Base-by-base conservation (phyloP, 306 rosid species). In the Hippophae tibetana region DNA sequence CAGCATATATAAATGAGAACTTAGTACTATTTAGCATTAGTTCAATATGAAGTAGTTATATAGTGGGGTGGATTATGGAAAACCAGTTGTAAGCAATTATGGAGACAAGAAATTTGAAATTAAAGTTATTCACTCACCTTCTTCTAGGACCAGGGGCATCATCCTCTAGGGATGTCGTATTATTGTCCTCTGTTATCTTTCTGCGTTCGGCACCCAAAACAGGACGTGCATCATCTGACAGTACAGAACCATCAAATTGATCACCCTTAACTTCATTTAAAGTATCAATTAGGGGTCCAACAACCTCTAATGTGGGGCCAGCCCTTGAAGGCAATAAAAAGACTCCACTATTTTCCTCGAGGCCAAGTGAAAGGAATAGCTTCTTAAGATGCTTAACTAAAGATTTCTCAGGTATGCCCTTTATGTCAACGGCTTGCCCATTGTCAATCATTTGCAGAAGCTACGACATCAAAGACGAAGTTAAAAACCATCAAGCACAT, bases 381-480 rank as follows among this genome's bases (percentile, higher is more conserved):
- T 79, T 87, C 76, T 82, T 81, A 63, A 90, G 54, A 79, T 79
- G 83, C 75, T 79, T 90, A 62, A 68, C 52, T 45, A 90, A 68
- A 66, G 82, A 59, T 58, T 44, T 68, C 59, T 81, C 97, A 31
- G 97, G 84, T 69, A 90, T 79, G 45, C 89, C 95, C 66, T 79
- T 90, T 56, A 87, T 82, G 68, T 90, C 95, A 76, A 90, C 95
- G 13, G 97, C 97, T 84, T 87, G 95, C 13, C 97, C 94, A 58
- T 65, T 74, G 75, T 90, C 97, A 77, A 90, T 83, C 95, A 87
- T 90, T 81, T 81, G 81, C 79, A 90, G 70, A 68, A 90, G 85
- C 97, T 90, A 45, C 38, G 38, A 31, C 43, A 75, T 42, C 41
- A 70, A 43, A 72, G 40, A 66, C 58, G 48, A 64, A 52, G 13